Evolutionary conservation across 2,329 filamentous ascomycete species (phyloP), one percentile per base, ranked within the genome.

Genomic region (Talaromyces pinophilus): DNA sequence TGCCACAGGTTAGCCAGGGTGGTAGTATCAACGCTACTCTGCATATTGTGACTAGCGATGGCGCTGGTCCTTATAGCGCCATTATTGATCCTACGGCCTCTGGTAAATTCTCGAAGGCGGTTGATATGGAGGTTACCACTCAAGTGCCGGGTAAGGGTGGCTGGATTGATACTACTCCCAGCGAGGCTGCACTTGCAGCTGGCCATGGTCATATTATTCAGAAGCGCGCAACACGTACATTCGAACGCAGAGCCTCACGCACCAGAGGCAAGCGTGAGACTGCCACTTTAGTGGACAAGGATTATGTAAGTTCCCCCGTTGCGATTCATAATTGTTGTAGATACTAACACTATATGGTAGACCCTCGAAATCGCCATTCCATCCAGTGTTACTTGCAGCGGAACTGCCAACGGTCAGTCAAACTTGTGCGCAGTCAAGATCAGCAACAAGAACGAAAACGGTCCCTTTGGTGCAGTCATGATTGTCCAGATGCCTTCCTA

Each of bases 391-490:
- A 15, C 46, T 28, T 50, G 46, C 22, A 50, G 22, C 46, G 46
- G 46, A 1, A 50, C 22, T 44, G 19, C 57, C 38, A 59, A 59
- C 5, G 57, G 57, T 19, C 57, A 44, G 35, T 59, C 57, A n/a
- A 59, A 59, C 22, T 42, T 59, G 38, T 59, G 57, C 38, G 57
- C 57, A 28, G 57, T 59, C 2, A 59, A 59, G 57, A 28, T 59
- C 35, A 59, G 57, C 22, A 59, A 59, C 57, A 59, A 59, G 19
- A 59, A 59, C 15, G 57, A 59, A 19, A 59, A 59, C 22, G 57
- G 57, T n/a, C 57, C 57, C 35, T 59, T 59, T 30, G 57, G 57
- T 44, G 57, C 57, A 2, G 57, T 59, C 38, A 59, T 59, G 57
- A 59, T 59, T 19, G 57, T 59, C 57, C 57, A 59, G 38, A 42